Percentiles rank a stretch among this genome's conserved stretches.
phyloP scores from a whole-genome alignment of 495 filamentous ascomycete genomes.

The Hypoxylon trugodes region DNA sequence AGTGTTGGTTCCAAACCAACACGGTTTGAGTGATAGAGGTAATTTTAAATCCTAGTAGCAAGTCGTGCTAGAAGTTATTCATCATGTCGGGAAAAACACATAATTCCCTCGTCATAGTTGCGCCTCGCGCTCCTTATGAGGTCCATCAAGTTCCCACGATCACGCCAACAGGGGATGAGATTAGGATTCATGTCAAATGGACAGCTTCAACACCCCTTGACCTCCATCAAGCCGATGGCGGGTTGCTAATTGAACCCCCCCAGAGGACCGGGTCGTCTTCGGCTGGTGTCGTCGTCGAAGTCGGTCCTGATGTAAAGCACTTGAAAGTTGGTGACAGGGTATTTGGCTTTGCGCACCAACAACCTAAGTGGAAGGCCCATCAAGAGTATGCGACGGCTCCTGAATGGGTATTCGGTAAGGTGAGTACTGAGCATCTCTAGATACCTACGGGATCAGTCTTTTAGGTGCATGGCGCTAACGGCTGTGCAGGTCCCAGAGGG shows the following conservation, averaged over 20 bases:
- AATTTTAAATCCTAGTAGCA: too few species aligned
- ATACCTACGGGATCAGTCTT: neutral
- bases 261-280: slow-evolving; percentile 47
- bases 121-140: slow-evolving; percentile 46
- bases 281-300: slow-evolving; percentile 55
- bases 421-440: slow-evolving; percentile 1
- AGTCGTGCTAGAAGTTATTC: too few species aligned
- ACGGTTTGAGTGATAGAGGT: too few species aligned
- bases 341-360: slow-evolving; percentile 57
- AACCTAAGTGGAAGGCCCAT: slow-evolving; percentile 50
- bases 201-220: slow-evolving; percentile 63
- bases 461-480: slow-evolving; percentile 3
- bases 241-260: slow-evolving; percentile 54
- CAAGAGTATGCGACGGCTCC: slow-evolving; percentile 55
- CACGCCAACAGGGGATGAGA: slow-evolving; percentile 48
- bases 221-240: slow-evolving; percentile 63
- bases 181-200: slow-evolving; percentile 55
- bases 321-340: slow-evolving; percentile 55
- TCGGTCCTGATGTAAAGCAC: slow-evolving; percentile 50
- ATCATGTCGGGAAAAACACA: slow-evolving; percentile 45
- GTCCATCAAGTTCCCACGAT: slow-evolving; percentile 49
- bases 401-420: slow-evolving; percentile 46
- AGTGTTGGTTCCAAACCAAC: too few species aligned
- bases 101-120: slow-evolving; percentile 50
- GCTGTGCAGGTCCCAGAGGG: slow-evolving; percentile 44